Conservation (phyloP, 2,329 filamentous ascomycete genomes). For the Cryphonectria naterciae region DNA sequence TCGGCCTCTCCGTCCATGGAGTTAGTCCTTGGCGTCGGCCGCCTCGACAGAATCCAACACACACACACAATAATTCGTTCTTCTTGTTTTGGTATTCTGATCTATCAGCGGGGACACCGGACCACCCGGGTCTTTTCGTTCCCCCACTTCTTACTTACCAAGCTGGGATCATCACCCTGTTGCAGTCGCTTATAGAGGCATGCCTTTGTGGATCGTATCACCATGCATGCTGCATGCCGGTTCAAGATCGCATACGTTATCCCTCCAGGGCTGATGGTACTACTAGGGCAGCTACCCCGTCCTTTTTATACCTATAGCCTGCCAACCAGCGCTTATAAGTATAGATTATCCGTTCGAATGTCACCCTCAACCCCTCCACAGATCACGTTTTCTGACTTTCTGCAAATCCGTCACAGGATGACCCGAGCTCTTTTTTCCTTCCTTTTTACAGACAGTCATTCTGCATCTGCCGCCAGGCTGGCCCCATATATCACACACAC, state of each 20-base stretch:
- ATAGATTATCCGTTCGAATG: neutral
- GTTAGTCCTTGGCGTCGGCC: neutral
- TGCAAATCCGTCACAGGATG: neutral
- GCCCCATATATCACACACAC: neutral
- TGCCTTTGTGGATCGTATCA: conserved; percentile 8
- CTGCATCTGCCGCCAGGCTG: neutral
- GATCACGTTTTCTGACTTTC: neutral
- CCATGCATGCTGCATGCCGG: neutral
- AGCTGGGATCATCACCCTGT: neutral
- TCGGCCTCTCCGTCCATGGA: neutral
- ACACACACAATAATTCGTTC: neutral
- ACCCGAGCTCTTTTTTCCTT: neutral
- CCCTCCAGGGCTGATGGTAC: neutral
- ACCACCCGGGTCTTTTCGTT: neutral
- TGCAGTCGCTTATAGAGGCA: conserved; percentile 10
- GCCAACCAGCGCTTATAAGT: conserved; percentile 6
- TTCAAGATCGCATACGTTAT: neutral
- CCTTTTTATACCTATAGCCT: conserved; percentile 5
- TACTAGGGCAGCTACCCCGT: neutral
- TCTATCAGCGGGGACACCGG: neutral
- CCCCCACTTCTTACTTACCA: neutral
- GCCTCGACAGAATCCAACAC: neutral
- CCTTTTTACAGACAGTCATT: neutral
- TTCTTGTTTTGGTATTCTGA: neutral
- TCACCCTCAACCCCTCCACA: neutral